Evolutionary conservation across 148 eudicot genomes (phyloP).

Genomic region (Simmondsia chinensis): DNA sequence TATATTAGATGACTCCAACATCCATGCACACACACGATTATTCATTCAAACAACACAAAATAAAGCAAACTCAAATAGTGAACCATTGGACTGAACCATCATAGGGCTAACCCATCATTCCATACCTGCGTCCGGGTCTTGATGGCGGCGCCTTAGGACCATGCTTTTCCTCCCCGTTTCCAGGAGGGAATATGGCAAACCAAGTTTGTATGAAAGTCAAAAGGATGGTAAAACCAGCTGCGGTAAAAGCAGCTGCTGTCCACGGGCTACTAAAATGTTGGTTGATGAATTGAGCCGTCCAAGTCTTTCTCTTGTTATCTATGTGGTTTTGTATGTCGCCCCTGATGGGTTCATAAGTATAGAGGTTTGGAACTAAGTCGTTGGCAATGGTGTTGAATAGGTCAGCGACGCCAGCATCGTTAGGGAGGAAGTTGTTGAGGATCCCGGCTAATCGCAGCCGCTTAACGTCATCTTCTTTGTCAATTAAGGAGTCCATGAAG

Average conservation of each 20-base stretch:
- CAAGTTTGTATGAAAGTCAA: background rate
- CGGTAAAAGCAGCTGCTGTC: background rate
- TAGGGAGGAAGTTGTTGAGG: background rate
- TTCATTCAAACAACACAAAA: no score
- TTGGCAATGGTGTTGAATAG: constrained; percentile 3
- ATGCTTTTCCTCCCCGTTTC: no score
- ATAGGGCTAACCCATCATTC: no score
- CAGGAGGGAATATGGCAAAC: background rate
- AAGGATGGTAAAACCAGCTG: background rate
- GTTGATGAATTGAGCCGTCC: background rate
- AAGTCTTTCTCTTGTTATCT: background rate
- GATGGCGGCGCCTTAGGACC: no score
- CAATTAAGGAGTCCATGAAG: constrained; percentile 1
- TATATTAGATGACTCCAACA: no score
- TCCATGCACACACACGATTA: no score
- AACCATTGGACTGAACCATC: no score
- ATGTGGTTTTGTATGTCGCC: background rate
- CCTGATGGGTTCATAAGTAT: background rate
- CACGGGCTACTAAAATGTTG: background rate
- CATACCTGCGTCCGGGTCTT: no score
- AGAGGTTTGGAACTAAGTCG: background rate
- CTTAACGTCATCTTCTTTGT: constrained; percentile 1
- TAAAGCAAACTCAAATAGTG: no score
- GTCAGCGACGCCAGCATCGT: background rate
- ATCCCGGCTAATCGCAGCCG: background rate